Evolutionary conservation across 2,329 filamentous ascomycete species (phyloP).

Genomic region (Trichoderma cornu-damae): DNA sequence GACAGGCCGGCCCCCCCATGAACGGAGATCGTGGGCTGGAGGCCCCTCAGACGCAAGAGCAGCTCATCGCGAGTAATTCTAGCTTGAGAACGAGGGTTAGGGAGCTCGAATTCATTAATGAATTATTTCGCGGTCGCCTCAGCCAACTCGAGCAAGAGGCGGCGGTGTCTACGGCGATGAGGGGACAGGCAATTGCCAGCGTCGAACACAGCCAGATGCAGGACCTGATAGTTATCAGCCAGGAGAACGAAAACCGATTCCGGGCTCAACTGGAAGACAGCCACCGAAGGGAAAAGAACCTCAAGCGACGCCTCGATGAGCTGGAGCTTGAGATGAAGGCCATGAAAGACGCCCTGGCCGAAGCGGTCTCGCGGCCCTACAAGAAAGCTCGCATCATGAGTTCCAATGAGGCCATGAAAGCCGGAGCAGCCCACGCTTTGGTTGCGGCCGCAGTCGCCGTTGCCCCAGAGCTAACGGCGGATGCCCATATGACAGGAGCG

Average conservation of each 20-base stretch:
- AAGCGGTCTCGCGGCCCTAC: constrained; percentile 23
- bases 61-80: constrained; percentile 73
- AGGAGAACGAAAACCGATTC: constrained; percentile 42
- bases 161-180: constrained; percentile 57
- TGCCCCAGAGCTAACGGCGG: constrained; percentile 9
- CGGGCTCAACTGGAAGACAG: constrained; percentile 67
- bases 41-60: constrained; percentile 71
- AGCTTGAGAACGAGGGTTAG: constrained; percentile 91
- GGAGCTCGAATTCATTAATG: constrained; percentile 92
- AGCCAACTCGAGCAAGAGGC: constrained; percentile 75
- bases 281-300: constrained; percentile 70
- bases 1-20: constrained; percentile 44
- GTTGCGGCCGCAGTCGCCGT: constrained; percentile 4
- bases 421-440: constrained; percentile 2
- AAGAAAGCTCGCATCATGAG: constrained; percentile 27
- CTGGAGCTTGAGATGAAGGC: constrained; percentile 57
- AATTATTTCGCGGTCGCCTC: constrained; percentile 70
- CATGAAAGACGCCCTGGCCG: constrained; percentile 21
- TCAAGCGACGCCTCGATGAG: constrained; percentile 78
- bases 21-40: constrained; percentile 62
- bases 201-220: constrained; percentile 54
- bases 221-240: constrained; percentile 47
- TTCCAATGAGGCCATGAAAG: constrained; percentile 17
- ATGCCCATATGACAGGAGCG: constrained; percentile 4
- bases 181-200: constrained; percentile 52